These are phyloP conservation scores for Ceratorhiza oryzae-sativae DNA, from an alignment of 1,284 basidiomycete genomes.

Conservation along the genomic window DNA sequence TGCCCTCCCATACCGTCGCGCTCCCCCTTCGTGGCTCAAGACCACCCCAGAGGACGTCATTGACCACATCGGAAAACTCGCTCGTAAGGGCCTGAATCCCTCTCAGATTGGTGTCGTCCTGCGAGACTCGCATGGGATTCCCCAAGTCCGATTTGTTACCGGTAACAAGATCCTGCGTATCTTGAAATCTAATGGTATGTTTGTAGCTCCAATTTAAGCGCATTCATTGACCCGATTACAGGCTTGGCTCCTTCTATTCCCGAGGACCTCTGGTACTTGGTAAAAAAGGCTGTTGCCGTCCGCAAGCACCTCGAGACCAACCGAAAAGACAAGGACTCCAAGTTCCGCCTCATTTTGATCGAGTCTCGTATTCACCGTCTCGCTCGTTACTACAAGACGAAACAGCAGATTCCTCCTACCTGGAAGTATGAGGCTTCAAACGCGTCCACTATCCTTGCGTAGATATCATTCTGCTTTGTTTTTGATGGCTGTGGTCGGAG, in stretches of 20 bases:
- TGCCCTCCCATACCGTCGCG: conserved; percentile 95
- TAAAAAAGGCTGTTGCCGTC: conserved; percentile 99
- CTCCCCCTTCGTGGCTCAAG: conserved; percentile 97
- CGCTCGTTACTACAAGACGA: conserved; percentile 82
- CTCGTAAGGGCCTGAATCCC: conserved; percentile 96
- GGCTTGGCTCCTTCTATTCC: conserved; percentile 97
- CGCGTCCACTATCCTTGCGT: conserved; percentile 85
- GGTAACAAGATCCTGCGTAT: conserved; percentile 99
- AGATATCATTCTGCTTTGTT: conserved; percentile 40
- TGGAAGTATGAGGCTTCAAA: conserved; percentile 98
- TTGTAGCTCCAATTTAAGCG: not conserved
- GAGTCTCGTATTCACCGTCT: conserved; percentile 98
- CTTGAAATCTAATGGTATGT: conserved; percentile 91
- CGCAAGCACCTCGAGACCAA: conserved; percentile 99
- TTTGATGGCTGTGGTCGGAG: not conserved
- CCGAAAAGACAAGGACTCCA: conserved; percentile 98
- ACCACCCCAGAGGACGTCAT: conserved; percentile 93
- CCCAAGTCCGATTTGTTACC: conserved; percentile 96
- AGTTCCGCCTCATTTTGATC: conserved; percentile 97
- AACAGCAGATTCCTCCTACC: conserved; percentile 95
- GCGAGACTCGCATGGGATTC: conserved; percentile 97
- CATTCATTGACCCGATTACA: conserved; percentile 49
- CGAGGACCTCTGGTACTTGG: conserved; percentile 99
- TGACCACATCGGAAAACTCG: conserved; percentile 97
- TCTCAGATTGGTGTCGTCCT: conserved; percentile 98